Conservation (phyloP, 2,329 filamentous ascomycete species). For the Pseudopyrenochaeta lycopersici region DNA sequence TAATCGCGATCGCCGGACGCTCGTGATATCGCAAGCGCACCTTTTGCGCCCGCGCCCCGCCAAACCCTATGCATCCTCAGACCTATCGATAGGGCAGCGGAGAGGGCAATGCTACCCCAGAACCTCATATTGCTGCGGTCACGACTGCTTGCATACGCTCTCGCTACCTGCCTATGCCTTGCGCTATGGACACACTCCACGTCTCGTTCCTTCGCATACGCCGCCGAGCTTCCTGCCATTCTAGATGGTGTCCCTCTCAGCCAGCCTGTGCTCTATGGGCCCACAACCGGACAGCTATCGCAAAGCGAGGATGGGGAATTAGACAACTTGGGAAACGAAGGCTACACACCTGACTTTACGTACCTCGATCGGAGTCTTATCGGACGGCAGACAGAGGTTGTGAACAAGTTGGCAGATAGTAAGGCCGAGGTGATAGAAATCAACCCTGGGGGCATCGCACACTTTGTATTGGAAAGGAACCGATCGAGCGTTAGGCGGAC, state of each 20-base stretch:
- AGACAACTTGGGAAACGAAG: slow-evolving; percentile 39
- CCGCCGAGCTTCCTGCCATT: slow-evolving; percentile 60
- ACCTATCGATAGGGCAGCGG: slow-evolving; percentile 29
- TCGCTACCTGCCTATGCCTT: slow-evolving; percentile 67
- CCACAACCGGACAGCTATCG: slow-evolving; percentile 55
- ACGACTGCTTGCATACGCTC: slow-evolving; percentile 73
- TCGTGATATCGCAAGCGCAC: slow-evolving; percentile 21
- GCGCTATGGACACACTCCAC: slow-evolving; percentile 69
- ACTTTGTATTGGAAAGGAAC: slow-evolving; percentile 70
- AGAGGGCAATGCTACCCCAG: slow-evolving; percentile 52
- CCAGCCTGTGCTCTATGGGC: slow-evolving; percentile 22
- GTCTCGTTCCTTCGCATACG: slow-evolving; percentile 65
- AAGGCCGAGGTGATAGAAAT: slow-evolving; percentile 68
- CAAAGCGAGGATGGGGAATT: slow-evolving; percentile 34
- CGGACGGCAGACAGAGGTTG: slow-evolving; percentile 63
- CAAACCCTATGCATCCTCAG: slow-evolving; percentile 25
- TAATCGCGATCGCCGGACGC: slow-evolving; percentile 9
- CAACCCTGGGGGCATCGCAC: slow-evolving; percentile 67
- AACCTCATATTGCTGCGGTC: slow-evolving; percentile 75
- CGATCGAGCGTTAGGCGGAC: slow-evolving; percentile 59
- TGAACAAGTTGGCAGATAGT: slow-evolving; percentile 68
- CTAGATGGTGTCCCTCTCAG: slow-evolving; percentile 19
- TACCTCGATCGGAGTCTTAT: slow-evolving; percentile 70
- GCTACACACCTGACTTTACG: slow-evolving; percentile 69
- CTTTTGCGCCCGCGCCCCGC: slow-evolving; percentile 18